Base-by-base conservation (phyloP, 2,329 filamentous ascomycete genomes). In the Cercospora berteroae region DNA sequence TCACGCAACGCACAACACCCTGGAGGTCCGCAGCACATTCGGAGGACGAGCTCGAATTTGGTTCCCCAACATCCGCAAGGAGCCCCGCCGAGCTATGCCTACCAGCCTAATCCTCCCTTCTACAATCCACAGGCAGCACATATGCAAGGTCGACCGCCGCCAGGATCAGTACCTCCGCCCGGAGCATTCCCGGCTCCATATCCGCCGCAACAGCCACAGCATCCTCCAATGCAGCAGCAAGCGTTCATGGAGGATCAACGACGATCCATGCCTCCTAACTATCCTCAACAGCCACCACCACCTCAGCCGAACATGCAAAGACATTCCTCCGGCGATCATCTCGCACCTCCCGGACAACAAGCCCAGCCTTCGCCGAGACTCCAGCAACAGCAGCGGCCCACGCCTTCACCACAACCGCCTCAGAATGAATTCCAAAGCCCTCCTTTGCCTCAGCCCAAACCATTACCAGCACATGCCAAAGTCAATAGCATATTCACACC, bases 401-500 rank as follows among this genome's bases (percentile, higher is more conserved):
- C 84, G 67, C 80, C 82, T 64, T 77, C 83, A 70, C 81, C 83
- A 44, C 85, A 87, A 69, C 83, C 83, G 16, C 82, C 83, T 39
- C 85, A 84, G 33, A 77, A 74, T 13, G 78, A 80, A 73, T 85
- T 82, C 77, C 81, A 77, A 76, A 88, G 79, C 78, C 85, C 75
- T 70, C 87, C 72, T 77, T 84, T 77, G 81, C 88, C 65, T 72
- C 82, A 91, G 70, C 89, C 90, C 2, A 91, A 90, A 74, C 89
- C 91, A 5, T 73, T 86, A 3, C 83, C 84, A 7, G 80, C 76
- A 20, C 79, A 81, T 36, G 80, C 84, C 36, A 94, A 94, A 78
- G 90, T 90, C 23, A 90, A 94, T 77, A 97, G 94, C 78, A 98
- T 99, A 67, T 98, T 98, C 77, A 99, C 95, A 0, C 95, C 95